A percentile compares a stretch with the other conserved stretches of the same genome.
These are phyloP conservation scores for Cupressus sempervirens DNA, from an alignment of 75 land plant species.

Conservation along the genomic window DNA sequence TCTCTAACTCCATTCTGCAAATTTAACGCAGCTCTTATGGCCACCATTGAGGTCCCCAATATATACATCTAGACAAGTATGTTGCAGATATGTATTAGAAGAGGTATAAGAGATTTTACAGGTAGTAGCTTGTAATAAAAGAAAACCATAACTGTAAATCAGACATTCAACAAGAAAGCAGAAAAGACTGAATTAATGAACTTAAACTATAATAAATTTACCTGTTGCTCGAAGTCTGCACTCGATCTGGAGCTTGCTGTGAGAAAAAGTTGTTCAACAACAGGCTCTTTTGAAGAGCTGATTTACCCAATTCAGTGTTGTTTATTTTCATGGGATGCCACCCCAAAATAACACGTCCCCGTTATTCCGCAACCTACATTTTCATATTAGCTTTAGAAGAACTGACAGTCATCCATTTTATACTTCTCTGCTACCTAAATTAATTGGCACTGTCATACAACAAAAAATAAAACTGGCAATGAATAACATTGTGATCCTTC, in stretches of 20 bases:
- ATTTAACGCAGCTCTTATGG: conserved; percentile 85
- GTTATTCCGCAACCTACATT: conserved; percentile 84
- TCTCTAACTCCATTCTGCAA: conserved; percentile 80
- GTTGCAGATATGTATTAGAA: conserved; percentile 5
- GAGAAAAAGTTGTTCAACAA: conserved; percentile 93
- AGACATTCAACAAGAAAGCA: neutral
- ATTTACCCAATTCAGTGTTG: conserved; percentile 79
- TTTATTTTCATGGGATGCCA: conserved; percentile 89
- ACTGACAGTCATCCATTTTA: neutral
- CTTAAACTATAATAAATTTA: conserved; percentile 11
- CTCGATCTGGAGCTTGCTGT: conserved; percentile 54
- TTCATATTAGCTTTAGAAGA: neutral
- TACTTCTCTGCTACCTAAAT: neutral
- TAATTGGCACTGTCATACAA: neutral
- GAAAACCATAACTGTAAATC: neutral
- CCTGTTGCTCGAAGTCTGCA: conserved; percentile 88
- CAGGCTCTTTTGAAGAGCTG: conserved; percentile 88
- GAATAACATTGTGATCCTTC: neutral
- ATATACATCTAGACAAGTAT: conserved; percentile 80
- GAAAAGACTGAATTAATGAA: neutral
- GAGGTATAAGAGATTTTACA: neutral
- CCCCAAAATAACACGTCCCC: conserved; percentile 88
- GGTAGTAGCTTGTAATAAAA: neutral
- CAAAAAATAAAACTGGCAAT: neutral
- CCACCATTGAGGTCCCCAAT: conserved; percentile 80